These are phyloP conservation scores for Pyrenophora teres DNA, from an alignment of 2,329 filamentous ascomycete genomes.

Conservation along the genomic window DNA sequence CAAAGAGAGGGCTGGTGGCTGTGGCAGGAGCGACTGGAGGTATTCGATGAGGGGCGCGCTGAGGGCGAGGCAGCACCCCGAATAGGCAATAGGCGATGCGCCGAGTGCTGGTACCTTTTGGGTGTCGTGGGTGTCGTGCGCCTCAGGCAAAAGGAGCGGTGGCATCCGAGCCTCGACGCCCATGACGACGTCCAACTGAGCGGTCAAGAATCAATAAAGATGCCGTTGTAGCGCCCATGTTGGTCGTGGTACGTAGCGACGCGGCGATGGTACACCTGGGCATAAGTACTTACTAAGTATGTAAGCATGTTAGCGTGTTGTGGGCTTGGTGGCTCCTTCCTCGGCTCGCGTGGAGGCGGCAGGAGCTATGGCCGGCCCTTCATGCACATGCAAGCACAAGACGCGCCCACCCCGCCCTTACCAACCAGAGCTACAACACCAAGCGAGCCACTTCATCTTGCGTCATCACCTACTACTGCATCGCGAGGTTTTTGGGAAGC, in stretches of 20 bases:
- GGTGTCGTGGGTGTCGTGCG: background rate
- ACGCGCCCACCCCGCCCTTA: conserved; percentile 9
- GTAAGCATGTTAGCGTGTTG: background rate
- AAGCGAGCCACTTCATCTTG: conserved; percentile 7
- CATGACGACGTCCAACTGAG: background rate
- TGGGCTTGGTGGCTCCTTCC: background rate
- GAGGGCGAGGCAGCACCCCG: conserved; percentile 46
- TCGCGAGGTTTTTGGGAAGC: conserved; percentile 10
- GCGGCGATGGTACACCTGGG: too few relatives aligned
- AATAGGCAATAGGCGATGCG: conserved; percentile 25
- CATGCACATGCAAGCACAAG: conserved; percentile 12
- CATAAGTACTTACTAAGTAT: background rate
- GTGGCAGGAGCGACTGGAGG: conserved; percentile 31
- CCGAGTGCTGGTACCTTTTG: conserved; percentile 24
- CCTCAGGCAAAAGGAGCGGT: background rate
- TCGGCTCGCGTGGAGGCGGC: conserved; percentile 3
- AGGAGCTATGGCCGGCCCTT: conserved; percentile 23
- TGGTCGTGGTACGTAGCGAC: too few relatives aligned
- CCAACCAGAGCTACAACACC: conserved; percentile 14
- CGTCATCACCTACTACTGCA: conserved; percentile 14
- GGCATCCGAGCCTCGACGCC: background rate
- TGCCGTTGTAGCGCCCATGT: too few relatives aligned
- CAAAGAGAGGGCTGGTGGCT: conserved; percentile 32
- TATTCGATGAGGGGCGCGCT: conserved; percentile 37
- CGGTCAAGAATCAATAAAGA: background rate